phyloP scores from a whole-genome alignment of 1,284 basidiomycete species.

The Ganoderma sp. region DNA sequence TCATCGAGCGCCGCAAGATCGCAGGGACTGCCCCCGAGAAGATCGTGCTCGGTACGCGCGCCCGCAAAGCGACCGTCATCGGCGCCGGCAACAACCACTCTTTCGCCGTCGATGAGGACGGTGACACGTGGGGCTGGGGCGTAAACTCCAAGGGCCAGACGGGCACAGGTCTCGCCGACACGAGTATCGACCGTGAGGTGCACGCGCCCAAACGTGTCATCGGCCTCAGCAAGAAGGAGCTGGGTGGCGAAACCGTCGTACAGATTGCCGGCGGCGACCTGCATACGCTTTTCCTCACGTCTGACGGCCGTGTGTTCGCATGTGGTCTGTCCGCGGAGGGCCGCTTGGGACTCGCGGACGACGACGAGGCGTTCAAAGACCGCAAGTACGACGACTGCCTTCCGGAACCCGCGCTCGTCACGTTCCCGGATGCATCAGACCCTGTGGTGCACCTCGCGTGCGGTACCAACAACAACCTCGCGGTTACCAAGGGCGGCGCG shows the following conservation, averaged over 20 bases:
- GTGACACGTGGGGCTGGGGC: slow-evolving; percentile 91
- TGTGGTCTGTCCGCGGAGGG: slow-evolving; percentile 81
- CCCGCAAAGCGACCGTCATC: slow-evolving; percentile 75
- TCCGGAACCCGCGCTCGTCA: slow-evolving; percentile 67
- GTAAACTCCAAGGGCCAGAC: slow-evolving; percentile 81
- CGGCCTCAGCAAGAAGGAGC: slow-evolving; percentile 67
- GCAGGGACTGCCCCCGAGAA: slow-evolving; percentile 85
- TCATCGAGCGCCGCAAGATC: slow-evolving; percentile 83
- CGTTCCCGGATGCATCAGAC: slow-evolving; percentile 74
- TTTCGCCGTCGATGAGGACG: slow-evolving; percentile 85
- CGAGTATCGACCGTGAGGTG: slow-evolving; percentile 60
- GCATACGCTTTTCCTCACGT: slow-evolving; percentile 87
- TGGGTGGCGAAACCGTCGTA: slow-evolving; percentile 72
- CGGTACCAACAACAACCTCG: slow-evolving; percentile 85
- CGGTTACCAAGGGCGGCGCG: slow-evolving; percentile 78
- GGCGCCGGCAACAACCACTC: slow-evolving; percentile 87
- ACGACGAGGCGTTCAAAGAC: slow-evolving; percentile 61
- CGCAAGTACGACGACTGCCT: slow-evolving; percentile 59
- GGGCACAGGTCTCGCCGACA: slow-evolving; percentile 57
- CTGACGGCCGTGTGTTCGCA: slow-evolving; percentile 83
- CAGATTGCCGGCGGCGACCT: slow-evolving; percentile 82
- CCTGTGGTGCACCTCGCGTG: slow-evolving; percentile 77
- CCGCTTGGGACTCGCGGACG: slow-evolving; percentile 76
- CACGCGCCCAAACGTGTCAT: slow-evolving; percentile 73
- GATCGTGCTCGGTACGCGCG: slow-evolving; percentile 71